Base-by-base conservation (phyloP, 2,329 filamentous ascomycete species). In the Arthrinium puccinioides region DNA sequence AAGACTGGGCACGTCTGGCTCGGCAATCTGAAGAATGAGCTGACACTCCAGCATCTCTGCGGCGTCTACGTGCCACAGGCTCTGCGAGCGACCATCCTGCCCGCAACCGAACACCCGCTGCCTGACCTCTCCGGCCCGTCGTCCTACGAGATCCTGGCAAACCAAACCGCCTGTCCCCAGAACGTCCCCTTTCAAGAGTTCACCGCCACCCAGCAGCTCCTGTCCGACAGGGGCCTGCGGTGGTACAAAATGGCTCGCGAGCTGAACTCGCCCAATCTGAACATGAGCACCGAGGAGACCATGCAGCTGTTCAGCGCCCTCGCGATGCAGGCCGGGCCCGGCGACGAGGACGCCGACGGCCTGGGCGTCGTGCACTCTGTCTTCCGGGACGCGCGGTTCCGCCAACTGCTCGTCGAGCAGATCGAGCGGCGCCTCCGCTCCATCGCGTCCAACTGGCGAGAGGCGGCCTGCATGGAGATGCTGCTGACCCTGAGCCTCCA, bases 361-460 rank as follows among this genome's bases (percentile, higher is more conserved):
- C 49, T 75, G 0, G 62, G 80, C 1, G 52, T 59, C 4, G 50
- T 62, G 0, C 79, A 85, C 48, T 43, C 42, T 0, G 47, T 73
- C 0, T 73, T 84, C 21, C 44, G 45, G 2, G 69, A 82, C 13
- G 8, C 44, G 0, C 3, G 18, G 0, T 82, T 84, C 41, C 72
- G 72, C 19, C 9, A 43, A 0, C 61, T 58, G 6, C 52, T 84
- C 0, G 32, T 66, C 0, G 53, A 68, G 0, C 66, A 76, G 24
- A 49, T 84, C 0, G 45, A 59, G 32, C 38, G 36, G 2, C 54
- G 61, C 2, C 39, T 84, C 0, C 48, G 59, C 0, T 48, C 53
- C 0, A 69, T 84, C 7, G 49, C 53, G 0, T 53, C 59, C 0
- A 84, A 77, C 28, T 82, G 76, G 72, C 63, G 78, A 1, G 80